phyloP scores from a whole-genome alignment of 441 rosid genomes.

The Bocquillonia castaneifolia region DNA sequence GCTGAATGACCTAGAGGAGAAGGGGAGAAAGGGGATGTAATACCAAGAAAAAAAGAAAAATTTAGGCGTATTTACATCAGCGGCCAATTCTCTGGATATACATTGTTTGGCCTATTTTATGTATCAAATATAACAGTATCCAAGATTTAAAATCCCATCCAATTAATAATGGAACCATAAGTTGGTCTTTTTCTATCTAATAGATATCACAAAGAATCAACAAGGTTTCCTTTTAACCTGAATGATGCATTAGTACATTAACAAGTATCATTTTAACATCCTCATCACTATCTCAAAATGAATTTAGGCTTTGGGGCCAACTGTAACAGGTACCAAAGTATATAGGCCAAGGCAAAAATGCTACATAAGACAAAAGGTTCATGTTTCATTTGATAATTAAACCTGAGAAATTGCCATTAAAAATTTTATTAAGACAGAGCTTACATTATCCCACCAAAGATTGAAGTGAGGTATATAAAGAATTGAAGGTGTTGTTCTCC shows the following conservation, averaged over 20 bases:
- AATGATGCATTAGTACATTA: neutral
- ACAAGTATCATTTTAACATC: neutral
- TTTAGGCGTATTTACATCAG: neutral
- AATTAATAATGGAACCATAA: neutral
- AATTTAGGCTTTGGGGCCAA: neutral
- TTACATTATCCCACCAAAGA: constrained; percentile 99
- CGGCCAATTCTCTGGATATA: neutral
- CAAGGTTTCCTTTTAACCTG: neutral
- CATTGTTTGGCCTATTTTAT: neutral
- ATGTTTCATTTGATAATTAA: neutral
- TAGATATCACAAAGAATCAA: neutral
- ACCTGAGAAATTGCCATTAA: neutral
- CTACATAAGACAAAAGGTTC: neutral
- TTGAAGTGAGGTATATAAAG: constrained; percentile 86
- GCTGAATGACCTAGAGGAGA: constrained; percentile 2
- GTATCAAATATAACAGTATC: neutral
- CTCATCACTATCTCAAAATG: neutral
- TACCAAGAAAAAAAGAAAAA: neutral
- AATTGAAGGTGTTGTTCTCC: constrained; percentile 94
- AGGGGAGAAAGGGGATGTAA: neutral
- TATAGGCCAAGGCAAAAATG: neutral
- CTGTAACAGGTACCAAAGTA: neutral
- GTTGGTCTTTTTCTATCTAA: neutral
- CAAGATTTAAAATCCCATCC: neutral
- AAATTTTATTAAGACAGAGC: constrained; percentile 25